A percentile compares a stretch with the other conserved stretches of the same genome.
Conservation (phyloP, 2,329 filamentous ascomycete genomes). For the Piedraia hortae region DNA sequence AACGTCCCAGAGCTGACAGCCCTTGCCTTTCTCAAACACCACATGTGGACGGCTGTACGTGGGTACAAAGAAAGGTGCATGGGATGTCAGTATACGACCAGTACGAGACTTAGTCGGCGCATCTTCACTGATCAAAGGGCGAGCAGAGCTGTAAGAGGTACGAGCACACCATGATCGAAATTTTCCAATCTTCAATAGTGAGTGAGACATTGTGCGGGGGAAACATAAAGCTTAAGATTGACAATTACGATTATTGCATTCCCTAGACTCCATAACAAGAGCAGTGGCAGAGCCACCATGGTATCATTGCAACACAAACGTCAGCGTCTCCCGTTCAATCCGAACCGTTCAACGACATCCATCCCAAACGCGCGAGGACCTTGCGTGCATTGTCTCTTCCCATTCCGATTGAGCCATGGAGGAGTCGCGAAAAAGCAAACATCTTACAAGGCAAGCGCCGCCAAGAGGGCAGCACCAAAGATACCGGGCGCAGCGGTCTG, state of each 20-base stretch:
- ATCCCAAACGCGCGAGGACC: neutral
- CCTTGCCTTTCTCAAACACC: conserved; percentile 68
- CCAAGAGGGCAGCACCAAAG: conserved; percentile 13
- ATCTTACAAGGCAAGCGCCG: conserved; percentile 18
- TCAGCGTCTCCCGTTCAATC: conserved; percentile 18
- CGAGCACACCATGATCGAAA: conserved; percentile 27
- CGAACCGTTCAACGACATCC: neutral
- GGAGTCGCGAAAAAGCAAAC: no score
- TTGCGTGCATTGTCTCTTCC: no score
- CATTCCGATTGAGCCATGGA: no score
- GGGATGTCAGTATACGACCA: conserved; percentile 42
- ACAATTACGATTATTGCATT: no score
- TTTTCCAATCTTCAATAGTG: conserved; percentile 44
- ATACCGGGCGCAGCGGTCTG: conserved; percentile 11
- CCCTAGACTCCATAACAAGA: no score
- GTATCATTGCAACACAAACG: conserved; percentile 45
- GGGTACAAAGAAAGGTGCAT: conserved; percentile 74
- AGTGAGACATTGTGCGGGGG: conserved; percentile 44
- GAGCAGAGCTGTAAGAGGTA: no score
- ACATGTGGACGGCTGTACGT: conserved; percentile 79
- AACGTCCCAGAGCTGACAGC: conserved; percentile 69
- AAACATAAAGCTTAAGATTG: conserved; percentile 40
- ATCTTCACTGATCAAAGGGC: no score
- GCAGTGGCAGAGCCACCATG: no score
- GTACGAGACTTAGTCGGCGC: conserved; percentile 48